phyloP scores from a whole-genome alignment of 2,329 filamentous ascomycete species.

The Alternaria atra region DNA sequence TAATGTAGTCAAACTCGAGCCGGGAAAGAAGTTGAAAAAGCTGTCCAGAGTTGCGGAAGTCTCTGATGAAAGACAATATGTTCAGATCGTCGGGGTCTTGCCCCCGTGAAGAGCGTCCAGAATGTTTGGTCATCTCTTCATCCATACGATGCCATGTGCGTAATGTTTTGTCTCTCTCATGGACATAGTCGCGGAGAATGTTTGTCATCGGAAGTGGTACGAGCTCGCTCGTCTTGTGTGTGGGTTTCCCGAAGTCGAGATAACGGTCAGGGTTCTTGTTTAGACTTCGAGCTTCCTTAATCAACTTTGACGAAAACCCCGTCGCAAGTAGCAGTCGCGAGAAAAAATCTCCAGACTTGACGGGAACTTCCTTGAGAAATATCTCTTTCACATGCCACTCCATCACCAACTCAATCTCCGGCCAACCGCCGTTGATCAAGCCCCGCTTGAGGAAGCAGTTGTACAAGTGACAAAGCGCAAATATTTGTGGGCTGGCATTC shows the following conservation, averaged over 20 bases:
- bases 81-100: neutral
- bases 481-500: neutral
- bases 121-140: neutral
- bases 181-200: neutral
- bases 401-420: neutral
- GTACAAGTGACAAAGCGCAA: slow-evolving; percentile 2
- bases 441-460: neutral
- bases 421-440: neutral
- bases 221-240: neutral
- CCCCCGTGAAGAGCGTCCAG: neutral
- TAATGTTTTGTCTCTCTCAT: neutral
- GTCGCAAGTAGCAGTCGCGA: neutral
- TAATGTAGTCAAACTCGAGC: slow-evolving; percentile 1
- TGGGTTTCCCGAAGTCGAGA: neutral
- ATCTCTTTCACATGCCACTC: neutral
- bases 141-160: neutral
- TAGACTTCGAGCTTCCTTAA: neutral
- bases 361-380: neutral
- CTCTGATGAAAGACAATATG: neutral
- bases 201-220: neutral
- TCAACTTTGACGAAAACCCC: neutral
- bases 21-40: neutral
- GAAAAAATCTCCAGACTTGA: neutral
- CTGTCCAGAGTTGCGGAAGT: neutral
- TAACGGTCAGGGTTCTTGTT: neutral